Conservation (phyloP, 2,329 filamentous ascomycete genomes). For the Plenodomus tracheiphilus region DNA sequence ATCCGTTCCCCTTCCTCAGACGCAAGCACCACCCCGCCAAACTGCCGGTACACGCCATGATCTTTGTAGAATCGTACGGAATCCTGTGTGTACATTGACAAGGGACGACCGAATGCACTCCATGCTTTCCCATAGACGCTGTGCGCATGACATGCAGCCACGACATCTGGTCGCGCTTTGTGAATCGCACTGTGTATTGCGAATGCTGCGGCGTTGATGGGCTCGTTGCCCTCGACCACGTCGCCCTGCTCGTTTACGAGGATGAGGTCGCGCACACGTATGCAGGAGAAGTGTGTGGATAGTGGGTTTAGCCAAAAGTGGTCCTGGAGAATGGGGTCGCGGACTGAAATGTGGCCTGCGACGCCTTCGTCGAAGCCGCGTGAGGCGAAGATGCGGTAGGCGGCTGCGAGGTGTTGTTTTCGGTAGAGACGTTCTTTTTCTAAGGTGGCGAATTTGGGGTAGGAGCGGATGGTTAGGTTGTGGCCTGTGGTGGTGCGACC, state of each 20-base stretch:
- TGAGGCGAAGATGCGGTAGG: constrained; percentile 46
- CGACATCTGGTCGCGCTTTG: constrained; percentile 41
- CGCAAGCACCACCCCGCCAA: constrained; percentile 48
- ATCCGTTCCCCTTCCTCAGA: constrained; percentile 51
- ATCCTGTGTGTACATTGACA: constrained; percentile 56
- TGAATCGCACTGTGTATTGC: constrained; percentile 52
- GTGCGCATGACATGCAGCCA: constrained; percentile 52
- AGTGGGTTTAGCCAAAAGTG: constrained; percentile 50
- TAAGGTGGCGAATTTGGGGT: constrained; percentile 45
- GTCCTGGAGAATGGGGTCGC: constrained; percentile 39
- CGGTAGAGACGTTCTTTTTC: constrained; percentile 49
- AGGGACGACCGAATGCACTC: constrained; percentile 49
- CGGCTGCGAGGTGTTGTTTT: constrained; percentile 52
- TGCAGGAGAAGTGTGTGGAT: constrained; percentile 50
- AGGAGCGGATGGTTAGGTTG: constrained; percentile 51
- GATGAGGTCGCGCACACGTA: constrained; percentile 49
- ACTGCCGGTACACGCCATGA: constrained; percentile 48
- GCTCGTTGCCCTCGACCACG: constrained; percentile 46
- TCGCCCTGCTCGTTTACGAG: constrained; percentile 49
- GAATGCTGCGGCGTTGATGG: constrained; percentile 53
- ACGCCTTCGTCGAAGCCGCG: constrained; percentile 48
- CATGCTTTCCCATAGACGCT: constrained; percentile 53
- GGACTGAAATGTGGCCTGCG: constrained; percentile 52
- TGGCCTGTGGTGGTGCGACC: constrained; percentile 52
- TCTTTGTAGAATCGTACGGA: constrained; percentile 47